Conservation (phyloP, 164 flowering plant species). For the Magnolia kwangsiensis region DNA sequence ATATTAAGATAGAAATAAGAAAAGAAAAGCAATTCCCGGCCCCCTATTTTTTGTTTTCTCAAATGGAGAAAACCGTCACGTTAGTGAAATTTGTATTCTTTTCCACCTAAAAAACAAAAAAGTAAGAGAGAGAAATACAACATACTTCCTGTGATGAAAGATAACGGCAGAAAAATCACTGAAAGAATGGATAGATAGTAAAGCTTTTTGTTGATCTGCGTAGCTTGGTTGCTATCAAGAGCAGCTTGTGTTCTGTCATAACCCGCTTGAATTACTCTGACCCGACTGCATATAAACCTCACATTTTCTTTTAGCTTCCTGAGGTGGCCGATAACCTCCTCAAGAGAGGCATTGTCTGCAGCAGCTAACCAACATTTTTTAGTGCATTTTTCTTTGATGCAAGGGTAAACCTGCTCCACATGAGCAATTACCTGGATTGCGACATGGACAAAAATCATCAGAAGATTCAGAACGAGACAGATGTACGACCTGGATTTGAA, state of each 20-base stretch:
- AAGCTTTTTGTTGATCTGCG: conserved; percentile 87
- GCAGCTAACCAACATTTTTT: conserved; percentile 74
- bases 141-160: conserved; percentile 90
- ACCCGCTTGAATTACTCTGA: conserved; percentile 89
- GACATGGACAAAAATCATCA: no score
- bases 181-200: conserved; percentile 96
- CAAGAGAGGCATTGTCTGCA: conserved; percentile 71
- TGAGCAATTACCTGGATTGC: conserved; percentile 73
- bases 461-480: no score
- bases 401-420: conserved; percentile 94
- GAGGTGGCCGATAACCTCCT: conserved; percentile 76
- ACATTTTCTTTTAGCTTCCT: conserved; percentile 92
- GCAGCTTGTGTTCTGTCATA: no score
- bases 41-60: no score
- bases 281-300: conserved; percentile 85
- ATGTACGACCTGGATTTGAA: neutral
- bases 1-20: no score
- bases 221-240: conserved; percentile 97
- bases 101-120: no score
- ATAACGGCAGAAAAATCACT: conserved; percentile 84
- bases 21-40: no score
- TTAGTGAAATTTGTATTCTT: no score
- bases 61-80: no score
- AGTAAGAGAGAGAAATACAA: no score
- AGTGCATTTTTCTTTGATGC: conserved; percentile 84